Conservation (phyloP, 192 early-diverging fungal genomes). For the Coemansia sp. region DNA sequence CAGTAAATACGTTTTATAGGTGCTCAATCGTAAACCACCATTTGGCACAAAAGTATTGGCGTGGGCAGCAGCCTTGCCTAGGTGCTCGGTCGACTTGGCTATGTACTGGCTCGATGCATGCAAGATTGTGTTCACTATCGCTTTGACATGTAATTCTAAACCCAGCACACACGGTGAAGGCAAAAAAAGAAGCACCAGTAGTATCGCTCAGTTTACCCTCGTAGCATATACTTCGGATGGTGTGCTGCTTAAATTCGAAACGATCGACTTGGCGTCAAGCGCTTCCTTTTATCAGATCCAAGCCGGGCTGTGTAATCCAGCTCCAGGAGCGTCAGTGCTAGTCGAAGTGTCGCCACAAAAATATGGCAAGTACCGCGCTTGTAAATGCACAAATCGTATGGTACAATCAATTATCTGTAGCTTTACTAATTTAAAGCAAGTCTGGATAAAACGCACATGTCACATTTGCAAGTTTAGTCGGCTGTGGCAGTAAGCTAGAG, state of each 20-base stretch:
- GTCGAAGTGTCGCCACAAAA: conserved; percentile 36
- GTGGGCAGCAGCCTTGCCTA: conserved; percentile 14
- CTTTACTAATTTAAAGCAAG: background rate
- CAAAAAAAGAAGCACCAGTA: background rate
- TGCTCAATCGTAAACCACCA: conserved; percentile 60
- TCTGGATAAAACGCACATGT: background rate
- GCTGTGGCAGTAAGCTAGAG: conserved; percentile 19
- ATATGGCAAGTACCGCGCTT: conserved; percentile 29
- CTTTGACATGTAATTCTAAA: background rate
- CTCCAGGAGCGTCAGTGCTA: conserved; percentile 14
- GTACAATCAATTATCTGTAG: background rate
- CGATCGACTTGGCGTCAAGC: conserved; percentile 8
- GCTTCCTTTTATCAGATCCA: conserved; percentile 26
- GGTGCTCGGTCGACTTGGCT: conserved; percentile 3
- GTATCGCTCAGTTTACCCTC: conserved; percentile 15
- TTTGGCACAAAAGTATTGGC: conserved; percentile 61
- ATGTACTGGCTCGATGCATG: conserved; percentile 25
- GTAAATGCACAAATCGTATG: background rate
- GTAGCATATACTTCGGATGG: conserved; percentile 31
- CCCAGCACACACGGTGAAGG: background rate
- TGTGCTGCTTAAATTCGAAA: conserved; percentile 37
- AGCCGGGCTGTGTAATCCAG: conserved; percentile 39
- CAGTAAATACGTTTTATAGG: conserved; percentile 23
- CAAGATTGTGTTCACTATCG: conserved; percentile 36
- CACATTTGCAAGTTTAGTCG: conserved; percentile 16